A percentile compares a stretch with the other conserved stretches of the same genome.
These are phyloP conservation scores for Pseudocercospora pini-densiflorae DNA, from an alignment of 2,329 filamentous ascomycete species.

Conservation along the genomic window DNA sequence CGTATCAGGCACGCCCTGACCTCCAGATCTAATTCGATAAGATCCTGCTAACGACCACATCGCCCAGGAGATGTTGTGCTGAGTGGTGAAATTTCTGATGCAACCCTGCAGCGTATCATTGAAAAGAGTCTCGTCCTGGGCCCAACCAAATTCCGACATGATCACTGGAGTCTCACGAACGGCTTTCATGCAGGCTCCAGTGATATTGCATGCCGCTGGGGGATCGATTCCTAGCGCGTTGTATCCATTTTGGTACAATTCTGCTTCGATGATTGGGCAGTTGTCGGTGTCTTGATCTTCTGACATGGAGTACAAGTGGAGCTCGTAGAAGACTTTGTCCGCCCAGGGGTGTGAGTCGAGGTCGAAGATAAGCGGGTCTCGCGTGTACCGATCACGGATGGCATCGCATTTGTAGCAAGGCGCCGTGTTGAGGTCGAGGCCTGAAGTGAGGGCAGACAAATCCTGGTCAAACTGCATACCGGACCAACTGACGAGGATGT, in stretches of 20 bases:
- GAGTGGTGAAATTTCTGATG: slow-evolving; percentile 50
- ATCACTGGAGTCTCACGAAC: slow-evolving; percentile 44
- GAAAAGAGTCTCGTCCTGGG: slow-evolving; percentile 46
- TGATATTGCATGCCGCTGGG: slow-evolving; percentile 43
- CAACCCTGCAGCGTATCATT: slow-evolving; percentile 54
- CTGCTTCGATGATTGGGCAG: slow-evolving; percentile 55
- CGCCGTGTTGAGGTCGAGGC: slow-evolving; percentile 43
- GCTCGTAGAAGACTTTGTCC: slow-evolving; percentile 54
- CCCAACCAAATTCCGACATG: slow-evolving; percentile 44
- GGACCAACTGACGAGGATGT: slow-evolving; percentile 32
- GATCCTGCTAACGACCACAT: slow-evolving; percentile 57
- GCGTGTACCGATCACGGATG: slow-evolving; percentile 48
- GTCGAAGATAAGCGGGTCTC: slow-evolving; percentile 53
- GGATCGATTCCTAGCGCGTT: slow-evolving; percentile 49
- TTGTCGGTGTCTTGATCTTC: slow-evolving; percentile 46
- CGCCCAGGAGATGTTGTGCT: slow-evolving; percentile 54
- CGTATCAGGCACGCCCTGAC: slow-evolving; percentile 52
- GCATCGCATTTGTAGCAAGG: slow-evolving; percentile 48
- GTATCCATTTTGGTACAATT: slow-evolving; percentile 56
- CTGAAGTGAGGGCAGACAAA: slow-evolving; percentile 37
- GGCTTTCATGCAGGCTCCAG: slow-evolving; percentile 41
- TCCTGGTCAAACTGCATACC: slow-evolving; percentile 35
- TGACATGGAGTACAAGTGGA: slow-evolving; percentile 49
- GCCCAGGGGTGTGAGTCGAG: slow-evolving; percentile 53
- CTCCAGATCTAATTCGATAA: slow-evolving; percentile 52